Conservation (phyloP, 2,329 filamentous ascomycete genomes). For the Xylariaceae sp. region DNA sequence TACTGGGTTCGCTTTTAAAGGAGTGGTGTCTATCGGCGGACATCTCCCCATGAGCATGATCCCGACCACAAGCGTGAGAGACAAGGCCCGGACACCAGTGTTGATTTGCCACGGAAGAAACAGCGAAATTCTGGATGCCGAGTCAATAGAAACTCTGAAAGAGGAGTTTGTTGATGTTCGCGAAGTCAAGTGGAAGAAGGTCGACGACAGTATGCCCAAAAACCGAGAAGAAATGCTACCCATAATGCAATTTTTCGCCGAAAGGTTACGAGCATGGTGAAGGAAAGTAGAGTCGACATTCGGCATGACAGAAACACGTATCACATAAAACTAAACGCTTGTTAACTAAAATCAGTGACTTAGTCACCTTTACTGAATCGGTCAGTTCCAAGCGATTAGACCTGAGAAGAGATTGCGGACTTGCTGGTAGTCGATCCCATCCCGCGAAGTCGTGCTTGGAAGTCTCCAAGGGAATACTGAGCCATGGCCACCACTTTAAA, state of each 20-base stretch:
- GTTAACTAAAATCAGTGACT: no score
- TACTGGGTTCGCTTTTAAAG: slow-evolving; percentile 49
- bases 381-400: no score
- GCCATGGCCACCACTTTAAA: no score
- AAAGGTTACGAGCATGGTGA: slow-evolving; percentile 56
- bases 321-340: no score
- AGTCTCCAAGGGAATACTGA: no score
- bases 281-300: no score
- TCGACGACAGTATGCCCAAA: slow-evolving; percentile 81
- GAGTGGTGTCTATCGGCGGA: slow-evolving; percentile 69
- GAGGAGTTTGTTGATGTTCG: slow-evolving; percentile 70
- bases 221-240: slow-evolving; percentile 86
- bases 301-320: no score
- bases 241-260: slow-evolving; percentile 83
- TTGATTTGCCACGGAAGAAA: slow-evolving; percentile 63
- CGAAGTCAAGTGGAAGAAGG: slow-evolving; percentile 71
- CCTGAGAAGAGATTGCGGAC: no score
- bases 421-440: no score
- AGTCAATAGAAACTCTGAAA: slow-evolving; percentile 68
- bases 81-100: slow-evolving; percentile 67
- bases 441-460: no score
- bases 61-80: slow-evolving; percentile 49
- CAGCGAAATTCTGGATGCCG: slow-evolving; percentile 58
- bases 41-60: slow-evolving; percentile 60
- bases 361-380: no score